Percentiles rank a stretch among this genome's conserved stretches.
Evolutionary conservation across 352 stramenopile genomes (phyloP).

Genomic region (Pythium rhizo-oryzae): DNA sequence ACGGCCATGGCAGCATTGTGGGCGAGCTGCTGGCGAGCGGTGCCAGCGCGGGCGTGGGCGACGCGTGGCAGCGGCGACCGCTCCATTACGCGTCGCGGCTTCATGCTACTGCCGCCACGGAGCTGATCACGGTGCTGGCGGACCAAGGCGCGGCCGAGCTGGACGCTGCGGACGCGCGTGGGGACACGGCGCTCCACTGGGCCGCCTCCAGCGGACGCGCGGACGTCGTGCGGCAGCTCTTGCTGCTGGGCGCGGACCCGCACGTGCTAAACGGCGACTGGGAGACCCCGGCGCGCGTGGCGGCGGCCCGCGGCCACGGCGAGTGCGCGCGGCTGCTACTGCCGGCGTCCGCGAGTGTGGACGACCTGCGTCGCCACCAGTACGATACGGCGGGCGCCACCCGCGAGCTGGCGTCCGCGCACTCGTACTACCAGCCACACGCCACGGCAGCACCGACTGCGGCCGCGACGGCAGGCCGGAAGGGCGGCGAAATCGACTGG

Average conservation of each 20-base stretch:
- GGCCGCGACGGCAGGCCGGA: neutral
- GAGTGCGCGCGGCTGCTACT: constrained; percentile 54
- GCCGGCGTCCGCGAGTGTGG: neutral
- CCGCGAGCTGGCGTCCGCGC: constrained; percentile 21
- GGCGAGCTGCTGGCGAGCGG: constrained; percentile 35
- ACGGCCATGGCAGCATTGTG: constrained; percentile 34
- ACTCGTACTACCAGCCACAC: constrained; percentile 31
- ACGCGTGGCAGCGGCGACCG: constrained; percentile 39
- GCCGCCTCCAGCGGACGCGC: constrained; percentile 54
- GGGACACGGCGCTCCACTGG: constrained; percentile 73
- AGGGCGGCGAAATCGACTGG: constrained; percentile 40
- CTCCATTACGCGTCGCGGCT: constrained; percentile 48
- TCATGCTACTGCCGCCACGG: constrained; percentile 2
- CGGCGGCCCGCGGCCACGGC: constrained; percentile 43
- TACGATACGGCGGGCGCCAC: neutral
- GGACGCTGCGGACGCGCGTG: constrained; percentile 47
- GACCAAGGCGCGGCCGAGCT: constrained; percentile 31
- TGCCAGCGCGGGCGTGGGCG: constrained; percentile 28
- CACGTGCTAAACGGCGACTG: constrained; percentile 59
- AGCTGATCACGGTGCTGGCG: constrained; percentile 31
- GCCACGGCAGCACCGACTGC: neutral
- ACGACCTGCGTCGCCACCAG: neutral
- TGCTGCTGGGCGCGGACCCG: constrained; percentile 50
- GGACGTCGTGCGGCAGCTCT: constrained; percentile 38
- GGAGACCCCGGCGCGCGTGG: constrained; percentile 55